These are phyloP conservation scores for Toxicodendron radicans DNA, from an alignment of 345 rosid species.

Conservation along the genomic window DNA sequence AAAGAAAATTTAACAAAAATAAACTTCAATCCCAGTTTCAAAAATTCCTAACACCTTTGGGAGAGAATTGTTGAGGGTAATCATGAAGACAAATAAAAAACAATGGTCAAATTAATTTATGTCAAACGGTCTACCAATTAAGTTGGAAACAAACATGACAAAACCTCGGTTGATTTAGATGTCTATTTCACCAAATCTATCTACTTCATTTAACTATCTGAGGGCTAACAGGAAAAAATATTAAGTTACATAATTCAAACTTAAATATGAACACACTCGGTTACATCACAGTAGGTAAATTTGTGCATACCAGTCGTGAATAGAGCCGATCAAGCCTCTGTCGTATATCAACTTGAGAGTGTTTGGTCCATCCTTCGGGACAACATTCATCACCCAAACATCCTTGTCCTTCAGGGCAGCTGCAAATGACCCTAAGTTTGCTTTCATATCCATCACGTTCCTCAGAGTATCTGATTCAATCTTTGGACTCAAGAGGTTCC, in stretches of 20 bases:
- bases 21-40: constrained; percentile 2
- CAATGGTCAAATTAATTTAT: background rate
- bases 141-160: too few relatives aligned
- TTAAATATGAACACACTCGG: background rate
- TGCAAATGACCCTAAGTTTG: constrained; percentile 85
- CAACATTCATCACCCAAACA: constrained; percentile 94
- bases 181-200: background rate
- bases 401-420: constrained; percentile 85
- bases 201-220: background rate
- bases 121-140: too few relatives aligned
- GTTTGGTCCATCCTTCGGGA: constrained; percentile 77
- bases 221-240: background rate
- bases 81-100: background rate
- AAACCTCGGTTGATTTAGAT: background rate
- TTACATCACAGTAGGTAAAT: background rate
- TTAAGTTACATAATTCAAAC: background rate
- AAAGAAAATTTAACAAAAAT: background rate
- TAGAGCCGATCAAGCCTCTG: constrained; percentile 78
- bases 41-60: background rate
- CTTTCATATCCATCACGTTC: constrained; percentile 99
- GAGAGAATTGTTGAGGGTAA: constrained; percentile 6
- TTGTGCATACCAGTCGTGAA: constrained; percentile 72
- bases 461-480: constrained; percentile 64
- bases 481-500: constrained; percentile 78
- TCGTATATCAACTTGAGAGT: constrained; percentile 81